Base-by-base conservation (phyloP, 1,284 basidiomycete species). In the Puccinia polysora region DNA sequence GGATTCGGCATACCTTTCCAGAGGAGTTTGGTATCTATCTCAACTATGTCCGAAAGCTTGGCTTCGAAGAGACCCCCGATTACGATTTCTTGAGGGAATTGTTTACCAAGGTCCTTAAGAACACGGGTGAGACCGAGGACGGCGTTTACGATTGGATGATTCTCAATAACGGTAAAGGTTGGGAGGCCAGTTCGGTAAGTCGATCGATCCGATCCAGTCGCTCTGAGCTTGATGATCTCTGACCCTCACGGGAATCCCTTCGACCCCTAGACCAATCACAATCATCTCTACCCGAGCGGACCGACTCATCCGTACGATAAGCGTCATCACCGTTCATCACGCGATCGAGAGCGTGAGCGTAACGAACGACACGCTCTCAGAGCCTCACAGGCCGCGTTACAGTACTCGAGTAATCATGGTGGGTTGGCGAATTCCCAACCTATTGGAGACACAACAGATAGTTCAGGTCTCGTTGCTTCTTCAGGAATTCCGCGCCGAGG, bases 51-150 rank as follows among this genome's bases (percentile, higher is more conserved):
- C 74, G 78, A 38, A 79, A 78, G 75, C 75, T 79, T 32, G 76
- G 76, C 20, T 76, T 76, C 79, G 91, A 94, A 80, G 93, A 97
- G 83, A 90, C 90, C 28, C 93, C 93, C 34, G 93, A 97, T 81
- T 97, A 97, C 80, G 91, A 95, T 78, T 97, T 96, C 81, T 81
- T 97, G 76, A 85, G 92, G 72, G 92, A 96, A 78, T 83, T 97
- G 53, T 94, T 96, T 79, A 84, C 87, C 70, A 95, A 96, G 79
- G 89, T 93, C 63, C 83, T 96, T 80, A 92, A 92, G 83, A 91
- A 87, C 80, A 87, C 87, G 72, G 88, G 88, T 75, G 91, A 95
- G 79, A 81, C 87, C 40, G 91, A 97, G 77, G 92, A 96, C 80
- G 88, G 88, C 28, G 83, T 89, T 7, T 94, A 90, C 81, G 91